Conservation (phyloP, 2,329 filamentous ascomycete genomes). For the Plectosphaerella plurivora region DNA sequence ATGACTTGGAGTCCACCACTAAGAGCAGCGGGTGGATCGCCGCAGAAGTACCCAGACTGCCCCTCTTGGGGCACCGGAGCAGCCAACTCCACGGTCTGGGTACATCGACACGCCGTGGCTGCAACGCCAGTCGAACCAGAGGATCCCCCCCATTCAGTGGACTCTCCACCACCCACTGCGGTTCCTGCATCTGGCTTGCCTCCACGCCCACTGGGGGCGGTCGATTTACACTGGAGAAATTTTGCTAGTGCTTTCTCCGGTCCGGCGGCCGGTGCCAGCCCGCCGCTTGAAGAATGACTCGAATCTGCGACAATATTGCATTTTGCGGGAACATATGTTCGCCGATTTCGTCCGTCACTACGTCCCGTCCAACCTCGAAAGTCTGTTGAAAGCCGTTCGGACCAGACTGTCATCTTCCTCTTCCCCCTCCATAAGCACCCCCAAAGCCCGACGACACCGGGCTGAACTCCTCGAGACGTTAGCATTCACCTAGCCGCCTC, state of each 20-base stretch:
- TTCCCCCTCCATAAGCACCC: neutral
- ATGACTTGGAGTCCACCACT: too few relatives aligned
- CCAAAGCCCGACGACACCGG: neutral
- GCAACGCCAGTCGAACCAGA: too few relatives aligned
- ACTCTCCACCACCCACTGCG: too few relatives aligned
- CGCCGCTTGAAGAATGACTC: neutral
- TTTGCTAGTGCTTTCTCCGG: neutral
- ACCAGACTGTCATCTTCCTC: neutral
- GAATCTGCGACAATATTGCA: neutral
- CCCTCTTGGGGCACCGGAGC: too few relatives aligned
- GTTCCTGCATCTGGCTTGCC: neutral
- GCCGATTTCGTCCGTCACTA: conserved; percentile 2
- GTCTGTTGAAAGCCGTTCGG: neutral
- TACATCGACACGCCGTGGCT: too few relatives aligned
- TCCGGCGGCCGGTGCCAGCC: neutral
- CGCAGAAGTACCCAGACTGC: too few relatives aligned
- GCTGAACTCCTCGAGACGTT: neutral
- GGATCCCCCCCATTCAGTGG: too few relatives aligned
- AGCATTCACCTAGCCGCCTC: neutral
- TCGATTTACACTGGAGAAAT: neutral
- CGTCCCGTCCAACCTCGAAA: neutral
- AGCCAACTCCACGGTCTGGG: too few relatives aligned
- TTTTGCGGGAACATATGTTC: neutral
- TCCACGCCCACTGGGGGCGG: neutral
- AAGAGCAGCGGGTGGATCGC: too few relatives aligned